These are phyloP conservation scores for Marasmius tenuissimus DNA, from an alignment of 1,284 basidiomycete species.

Conservation along the genomic window DNA sequence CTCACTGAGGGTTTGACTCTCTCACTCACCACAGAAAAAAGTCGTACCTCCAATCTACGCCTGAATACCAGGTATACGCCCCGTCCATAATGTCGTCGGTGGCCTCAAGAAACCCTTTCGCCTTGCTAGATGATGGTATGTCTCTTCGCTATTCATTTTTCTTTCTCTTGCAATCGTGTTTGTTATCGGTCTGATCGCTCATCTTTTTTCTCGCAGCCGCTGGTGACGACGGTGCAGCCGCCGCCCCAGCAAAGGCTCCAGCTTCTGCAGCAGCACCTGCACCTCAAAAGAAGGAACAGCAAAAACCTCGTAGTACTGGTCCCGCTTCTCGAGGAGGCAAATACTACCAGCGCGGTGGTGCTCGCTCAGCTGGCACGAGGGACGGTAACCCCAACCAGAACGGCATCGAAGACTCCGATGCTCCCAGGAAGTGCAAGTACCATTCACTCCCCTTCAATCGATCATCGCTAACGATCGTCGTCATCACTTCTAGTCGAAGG, in stretches of 20 bases:
- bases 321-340: constrained; percentile 71
- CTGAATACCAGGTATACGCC: constrained; percentile 39
- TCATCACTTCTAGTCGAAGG: constrained; percentile 43
- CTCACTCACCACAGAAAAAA: constrained; percentile 4
- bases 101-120: constrained; percentile 81
- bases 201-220: constrained; percentile 22
- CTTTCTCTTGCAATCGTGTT: neutral
- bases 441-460: constrained; percentile 10
- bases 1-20: constrained; percentile 2
- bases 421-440: constrained; percentile 57
- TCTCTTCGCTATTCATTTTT: constrained; percentile 5
- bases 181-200: neutral
- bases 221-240: constrained; percentile 51
- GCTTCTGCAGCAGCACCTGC: constrained; percentile 40
- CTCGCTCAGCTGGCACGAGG: constrained; percentile 30
- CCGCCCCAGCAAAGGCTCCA: constrained; percentile 39
- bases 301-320: constrained; percentile 49
- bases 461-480: constrained; percentile 10
- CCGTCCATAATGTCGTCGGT: constrained; percentile 78
- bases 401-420: constrained; percentile 42
- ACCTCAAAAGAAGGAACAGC: constrained; percentile 29
- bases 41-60: neutral
- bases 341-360: constrained; percentile 73
- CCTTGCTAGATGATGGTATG: constrained; percentile 58
- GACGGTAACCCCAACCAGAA: constrained; percentile 36